phyloP scores from a whole-genome alignment of 805 yeast genomes.

The Cyberlindnera amylophila region DNA sequence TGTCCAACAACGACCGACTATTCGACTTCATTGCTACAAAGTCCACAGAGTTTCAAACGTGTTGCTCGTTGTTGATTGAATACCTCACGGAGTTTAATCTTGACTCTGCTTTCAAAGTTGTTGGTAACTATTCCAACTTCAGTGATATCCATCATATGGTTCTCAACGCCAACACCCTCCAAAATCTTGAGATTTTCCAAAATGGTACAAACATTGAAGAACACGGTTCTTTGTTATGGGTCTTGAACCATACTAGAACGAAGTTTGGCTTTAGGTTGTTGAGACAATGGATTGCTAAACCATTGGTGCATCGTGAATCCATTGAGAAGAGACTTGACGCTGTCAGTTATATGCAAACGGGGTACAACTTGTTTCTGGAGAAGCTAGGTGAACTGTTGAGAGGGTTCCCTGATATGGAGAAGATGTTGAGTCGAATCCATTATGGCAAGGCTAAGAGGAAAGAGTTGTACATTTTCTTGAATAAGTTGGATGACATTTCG shows the following conservation, averaged over 20 bases:
- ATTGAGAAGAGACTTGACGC: constrained; percentile 67
- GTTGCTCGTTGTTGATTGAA: constrained; percentile 43
- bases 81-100: constrained; percentile 65
- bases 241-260: constrained; percentile 77
- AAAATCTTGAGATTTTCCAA: constrained; percentile 69
- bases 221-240: constrained; percentile 74
- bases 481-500: constrained; percentile 34
- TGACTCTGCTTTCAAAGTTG: constrained; percentile 48
- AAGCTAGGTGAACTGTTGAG: constrained; percentile 32
- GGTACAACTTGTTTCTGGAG: constrained; percentile 37
- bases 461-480: constrained; percentile 55
- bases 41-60: constrained; percentile 29
- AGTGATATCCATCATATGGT: constrained; percentile 44
- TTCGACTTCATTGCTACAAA: constrained; percentile 27
- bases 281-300: constrained; percentile 70
- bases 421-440: constrained; percentile 52
- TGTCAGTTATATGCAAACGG: constrained; percentile 42
- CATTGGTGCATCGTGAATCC: constrained; percentile 50
- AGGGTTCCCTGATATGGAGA: constrained; percentile 53
- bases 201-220: constrained; percentile 54
- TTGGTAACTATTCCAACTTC: constrained; percentile 51
- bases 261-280: constrained; percentile 68
- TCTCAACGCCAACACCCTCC: constrained; percentile 61
- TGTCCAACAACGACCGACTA: constrained; percentile 17
- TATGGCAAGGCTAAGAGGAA: constrained; percentile 56